phyloP scores from a whole-genome alignment of 2,329 filamentous ascomycete genomes.

The Penicillium sp. region DNA sequence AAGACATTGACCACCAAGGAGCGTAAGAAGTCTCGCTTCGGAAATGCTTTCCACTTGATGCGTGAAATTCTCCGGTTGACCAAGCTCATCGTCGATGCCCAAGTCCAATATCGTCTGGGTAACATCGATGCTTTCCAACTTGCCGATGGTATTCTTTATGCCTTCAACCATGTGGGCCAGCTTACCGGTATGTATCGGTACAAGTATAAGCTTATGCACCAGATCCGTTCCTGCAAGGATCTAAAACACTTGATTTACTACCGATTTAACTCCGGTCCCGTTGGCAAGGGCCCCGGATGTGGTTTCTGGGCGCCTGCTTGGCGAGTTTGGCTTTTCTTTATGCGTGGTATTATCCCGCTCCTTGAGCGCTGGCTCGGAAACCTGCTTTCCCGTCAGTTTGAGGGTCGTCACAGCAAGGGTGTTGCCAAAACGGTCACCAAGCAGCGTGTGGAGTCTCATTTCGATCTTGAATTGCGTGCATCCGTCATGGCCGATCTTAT shows the following conservation, averaged over 20 bases:
- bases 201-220: slow-evolving; percentile 99
- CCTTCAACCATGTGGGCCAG: slow-evolving; percentile 98
- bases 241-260: slow-evolving; percentile 99
- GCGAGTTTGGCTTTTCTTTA: slow-evolving; percentile 99
- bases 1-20: slow-evolving; percentile 99
- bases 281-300: slow-evolving; percentile 95
- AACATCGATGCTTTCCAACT: slow-evolving; percentile 99
- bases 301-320: slow-evolving; percentile 99
- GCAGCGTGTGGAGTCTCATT: slow-evolving; percentile 97
- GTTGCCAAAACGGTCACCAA: slow-evolving; percentile 99
- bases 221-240: slow-evolving; percentile 98
- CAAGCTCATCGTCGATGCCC: slow-evolving; percentile 96
- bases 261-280: slow-evolving; percentile 93
- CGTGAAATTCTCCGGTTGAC: slow-evolving; percentile 93
- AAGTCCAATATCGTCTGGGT: slow-evolving; percentile 94
- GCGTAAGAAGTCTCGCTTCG: slow-evolving; percentile 97
- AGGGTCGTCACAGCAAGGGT: slow-evolving; percentile 97
- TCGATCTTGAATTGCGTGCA: slow-evolving; percentile 92
- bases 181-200: slow-evolving; percentile 99
- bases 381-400: slow-evolving; percentile 92
- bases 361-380: slow-evolving; percentile 98
- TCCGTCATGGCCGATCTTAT: slow-evolving; percentile 99
- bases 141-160: slow-evolving; percentile 97
- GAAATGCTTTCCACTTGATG: slow-evolving; percentile 99
- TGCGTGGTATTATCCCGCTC: slow-evolving; percentile 95